These are phyloP conservation scores for Fagus crenata DNA, from an alignment of 306 rosid genomes.

Conservation along the genomic window DNA sequence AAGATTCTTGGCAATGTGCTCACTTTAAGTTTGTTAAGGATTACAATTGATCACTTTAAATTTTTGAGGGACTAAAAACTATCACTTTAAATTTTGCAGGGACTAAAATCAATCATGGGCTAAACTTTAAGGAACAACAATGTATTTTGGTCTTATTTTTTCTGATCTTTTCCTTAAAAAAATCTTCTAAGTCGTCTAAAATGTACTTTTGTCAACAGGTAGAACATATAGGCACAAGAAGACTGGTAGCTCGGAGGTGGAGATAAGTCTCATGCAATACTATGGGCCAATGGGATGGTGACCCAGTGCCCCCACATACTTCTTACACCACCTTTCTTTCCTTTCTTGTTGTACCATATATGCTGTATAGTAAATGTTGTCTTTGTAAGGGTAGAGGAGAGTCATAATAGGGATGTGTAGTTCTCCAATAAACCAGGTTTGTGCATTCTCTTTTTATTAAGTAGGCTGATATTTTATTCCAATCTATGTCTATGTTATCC, in stretches of 20 bases:
- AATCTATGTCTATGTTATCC: slow-evolving; percentile 15
- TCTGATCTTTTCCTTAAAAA: neutral
- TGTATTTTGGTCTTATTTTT: neutral
- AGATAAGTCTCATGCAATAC: slow-evolving; percentile 27
- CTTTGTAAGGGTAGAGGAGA: slow-evolving; percentile 43
- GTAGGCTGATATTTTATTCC: slow-evolving; percentile 33
- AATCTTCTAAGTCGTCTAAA: neutral
- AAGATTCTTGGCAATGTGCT: no score
- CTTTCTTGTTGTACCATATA: slow-evolving; percentile 44
- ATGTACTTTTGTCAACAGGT: slow-evolving; percentile 44
- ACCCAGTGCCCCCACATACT: slow-evolving; percentile 34
- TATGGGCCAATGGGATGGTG: slow-evolving; percentile 40
- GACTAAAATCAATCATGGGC: no score
- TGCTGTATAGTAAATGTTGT: slow-evolving; percentile 65
- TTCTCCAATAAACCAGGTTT: slow-evolving; percentile 49
- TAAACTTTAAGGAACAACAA: no score
- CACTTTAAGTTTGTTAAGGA: no score
- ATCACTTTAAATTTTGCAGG: no score
- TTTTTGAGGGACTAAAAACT: no score
- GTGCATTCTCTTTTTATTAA: slow-evolving; percentile 33
- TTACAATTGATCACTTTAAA: no score
- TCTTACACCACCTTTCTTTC: slow-evolving; percentile 21
- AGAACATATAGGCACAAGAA: slow-evolving; percentile 30
- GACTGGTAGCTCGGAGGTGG: slow-evolving; percentile 38
- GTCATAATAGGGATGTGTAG: slow-evolving; percentile 44